These are phyloP conservation scores for Eucalyptus regnans DNA, from an alignment of 345 rosid genomes.

Conservation along the genomic window DNA sequence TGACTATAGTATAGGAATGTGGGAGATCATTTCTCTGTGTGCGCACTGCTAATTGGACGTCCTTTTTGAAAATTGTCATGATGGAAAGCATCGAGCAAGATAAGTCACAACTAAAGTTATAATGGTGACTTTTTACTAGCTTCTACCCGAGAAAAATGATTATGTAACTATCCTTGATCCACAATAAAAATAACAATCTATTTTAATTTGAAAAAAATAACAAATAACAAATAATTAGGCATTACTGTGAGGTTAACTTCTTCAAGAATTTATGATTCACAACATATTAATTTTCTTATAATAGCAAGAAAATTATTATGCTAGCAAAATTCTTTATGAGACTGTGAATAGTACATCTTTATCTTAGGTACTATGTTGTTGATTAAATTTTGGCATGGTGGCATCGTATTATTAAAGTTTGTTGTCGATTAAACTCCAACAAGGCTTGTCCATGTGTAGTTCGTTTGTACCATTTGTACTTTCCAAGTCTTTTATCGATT, in stretches of 20 bases:
- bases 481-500: too few species aligned
- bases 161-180: background rate
- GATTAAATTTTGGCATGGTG: rapidly evolving
- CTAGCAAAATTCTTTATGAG: background rate
- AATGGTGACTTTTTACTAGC: background rate
- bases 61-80: background rate
- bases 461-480: too few species aligned
- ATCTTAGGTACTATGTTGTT: rapidly evolving
- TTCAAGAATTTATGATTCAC: rapidly evolving
- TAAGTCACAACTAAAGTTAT: background rate
- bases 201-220: too few species aligned
- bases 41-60: background rate
- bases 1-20: background rate
- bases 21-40: background rate
- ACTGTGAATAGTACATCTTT: background rate
- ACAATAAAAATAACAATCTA: too few species aligned
- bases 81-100: background rate
- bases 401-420: background rate
- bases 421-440: too few species aligned
- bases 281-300: too few species aligned
- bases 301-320: rapidly evolving
- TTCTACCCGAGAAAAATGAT: background rate
- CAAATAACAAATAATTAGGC: rapidly evolving
- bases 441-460: too few species aligned
- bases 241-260: rapidly evolving